Conservation (phyloP, 2,329 filamentous ascomycete genomes). For the Endoconidiophora polonica region DNA sequence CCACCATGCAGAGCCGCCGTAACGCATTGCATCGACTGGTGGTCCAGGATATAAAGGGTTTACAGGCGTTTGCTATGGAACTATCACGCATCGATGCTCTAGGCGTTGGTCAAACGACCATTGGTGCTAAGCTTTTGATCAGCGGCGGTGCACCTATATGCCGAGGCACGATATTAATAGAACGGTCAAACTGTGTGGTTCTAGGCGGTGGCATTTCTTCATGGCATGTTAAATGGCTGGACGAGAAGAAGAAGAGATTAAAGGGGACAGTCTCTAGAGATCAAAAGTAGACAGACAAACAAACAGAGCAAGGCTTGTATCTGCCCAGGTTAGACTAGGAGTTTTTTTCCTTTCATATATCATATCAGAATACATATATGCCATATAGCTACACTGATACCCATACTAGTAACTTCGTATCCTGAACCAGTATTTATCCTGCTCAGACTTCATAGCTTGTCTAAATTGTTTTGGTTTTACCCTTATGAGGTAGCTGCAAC, state of each 20-base stretch:
- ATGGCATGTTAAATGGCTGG: conserved; percentile 63
- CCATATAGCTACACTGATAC: too few species aligned
- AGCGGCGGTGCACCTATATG: conserved; percentile 47
- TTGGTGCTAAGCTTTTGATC: conserved; percentile 71
- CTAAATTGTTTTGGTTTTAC: neutral
- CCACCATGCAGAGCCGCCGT: conserved; percentile 14
- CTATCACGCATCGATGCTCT: conserved; percentile 48
- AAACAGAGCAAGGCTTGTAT: too few species aligned
- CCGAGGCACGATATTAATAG: conserved; percentile 63
- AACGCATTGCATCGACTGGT: conserved; percentile 61
- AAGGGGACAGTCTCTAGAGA: conserved; percentile 36
- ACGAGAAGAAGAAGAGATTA: conserved; percentile 52
- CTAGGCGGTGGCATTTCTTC: conserved; percentile 78
- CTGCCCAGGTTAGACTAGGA: too few species aligned
- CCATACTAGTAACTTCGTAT: neutral
- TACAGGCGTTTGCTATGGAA: conserved; percentile 56
- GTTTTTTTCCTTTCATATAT: neutral
- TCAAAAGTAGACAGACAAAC: neutral
- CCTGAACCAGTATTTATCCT: neutral
- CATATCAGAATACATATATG: neutral
- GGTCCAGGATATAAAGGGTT: conserved; percentile 62
- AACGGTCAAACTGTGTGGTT: conserved; percentile 48
- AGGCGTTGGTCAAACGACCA: conserved; percentile 44
- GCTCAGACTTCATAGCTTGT: neutral
- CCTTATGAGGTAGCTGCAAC: neutral